Conservation (phyloP, 2,329 filamentous ascomycete species). For the Hypoxylon sp. region DNA sequence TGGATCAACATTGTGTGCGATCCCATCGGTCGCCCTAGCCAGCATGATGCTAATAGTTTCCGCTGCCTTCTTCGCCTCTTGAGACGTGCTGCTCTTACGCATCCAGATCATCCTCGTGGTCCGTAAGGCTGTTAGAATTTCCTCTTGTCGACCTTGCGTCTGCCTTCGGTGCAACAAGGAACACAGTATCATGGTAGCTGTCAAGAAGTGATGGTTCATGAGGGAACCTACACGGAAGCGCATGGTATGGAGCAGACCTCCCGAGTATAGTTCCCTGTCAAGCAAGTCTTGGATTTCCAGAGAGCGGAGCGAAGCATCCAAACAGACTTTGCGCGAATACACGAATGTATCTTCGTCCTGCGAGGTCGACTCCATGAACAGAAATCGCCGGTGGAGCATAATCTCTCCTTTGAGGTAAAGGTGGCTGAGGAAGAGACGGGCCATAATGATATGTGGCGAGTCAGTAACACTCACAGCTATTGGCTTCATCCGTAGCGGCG, state of each 20-base stretch:
- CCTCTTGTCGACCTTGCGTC: conserved; percentile 12
- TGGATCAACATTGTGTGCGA: background rate
- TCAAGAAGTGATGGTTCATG: conserved; percentile 23
- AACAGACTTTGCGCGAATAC: conserved; percentile 14
- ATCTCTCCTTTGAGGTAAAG: conserved; percentile 19
- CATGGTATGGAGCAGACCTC: conserved; percentile 16
- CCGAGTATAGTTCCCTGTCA: conserved; percentile 11
- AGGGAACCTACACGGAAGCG: conserved; percentile 20
- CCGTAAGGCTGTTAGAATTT: conserved; percentile 9
- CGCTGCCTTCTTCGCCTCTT: conserved; percentile 16
- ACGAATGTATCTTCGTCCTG: conserved; percentile 14
- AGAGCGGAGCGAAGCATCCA: conserved; percentile 13
- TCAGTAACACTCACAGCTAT: conserved; percentile 22
- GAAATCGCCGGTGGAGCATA: conserved; percentile 14
- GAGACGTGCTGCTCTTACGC: conserved; percentile 7
- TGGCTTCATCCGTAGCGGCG: conserved; percentile 10
- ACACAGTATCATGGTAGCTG: conserved; percentile 18
- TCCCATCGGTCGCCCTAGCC: background rate
- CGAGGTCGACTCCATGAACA: conserved; percentile 9
- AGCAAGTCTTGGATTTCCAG: conserved; percentile 17
- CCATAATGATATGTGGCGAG: conserved; percentile 18
- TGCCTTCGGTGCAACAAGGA: conserved; percentile 9
- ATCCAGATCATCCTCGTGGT: conserved; percentile 22
- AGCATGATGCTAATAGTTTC: conserved; percentile 16
- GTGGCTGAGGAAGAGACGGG: conserved; percentile 18